phyloP scores from a whole-genome alignment of 2,329 filamentous ascomycete species.

The Phyllosticta ampelicida region DNA sequence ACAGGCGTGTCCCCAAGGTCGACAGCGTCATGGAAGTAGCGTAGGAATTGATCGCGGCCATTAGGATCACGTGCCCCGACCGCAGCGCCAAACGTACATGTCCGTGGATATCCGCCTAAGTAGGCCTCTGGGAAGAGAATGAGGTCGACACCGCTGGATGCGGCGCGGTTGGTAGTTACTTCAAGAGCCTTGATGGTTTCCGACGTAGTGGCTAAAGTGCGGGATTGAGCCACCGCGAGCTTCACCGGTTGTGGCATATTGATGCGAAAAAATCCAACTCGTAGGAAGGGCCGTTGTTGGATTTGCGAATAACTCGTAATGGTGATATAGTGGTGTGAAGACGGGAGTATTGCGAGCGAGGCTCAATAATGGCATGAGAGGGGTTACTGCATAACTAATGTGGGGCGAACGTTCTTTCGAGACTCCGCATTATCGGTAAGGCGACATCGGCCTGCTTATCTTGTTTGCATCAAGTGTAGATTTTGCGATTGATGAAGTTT shows the following conservation, averaged over 20 bases:
- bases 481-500: neutral
- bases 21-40: slow-evolving; percentile 67
- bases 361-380: neutral
- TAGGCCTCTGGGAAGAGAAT: slow-evolving; percentile 88
- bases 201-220: slow-evolving; percentile 36
- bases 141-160: slow-evolving; percentile 50
- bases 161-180: slow-evolving; percentile 52
- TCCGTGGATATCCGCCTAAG: slow-evolving; percentile 82
- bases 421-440: neutral
- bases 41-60: slow-evolving; percentile 71
- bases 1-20: slow-evolving; percentile 70
- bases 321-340: neutral
- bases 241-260: slow-evolving; percentile 35
- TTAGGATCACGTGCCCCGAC: slow-evolving; percentile 57
- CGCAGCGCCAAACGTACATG: slow-evolving; percentile 62
- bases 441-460: neutral
- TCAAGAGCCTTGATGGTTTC: slow-evolving; percentile 58
- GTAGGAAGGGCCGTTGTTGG: neutral
- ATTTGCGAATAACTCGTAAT: neutral
- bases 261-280: neutral
- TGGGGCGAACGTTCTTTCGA: neutral
- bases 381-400: neutral
- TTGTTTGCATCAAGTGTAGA: neutral
- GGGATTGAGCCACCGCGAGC: slow-evolving; percentile 39
- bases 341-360: neutral